Evolutionary conservation across 1,139 yeast species (phyloP).

Genomic region (Candida albicans): DNA sequence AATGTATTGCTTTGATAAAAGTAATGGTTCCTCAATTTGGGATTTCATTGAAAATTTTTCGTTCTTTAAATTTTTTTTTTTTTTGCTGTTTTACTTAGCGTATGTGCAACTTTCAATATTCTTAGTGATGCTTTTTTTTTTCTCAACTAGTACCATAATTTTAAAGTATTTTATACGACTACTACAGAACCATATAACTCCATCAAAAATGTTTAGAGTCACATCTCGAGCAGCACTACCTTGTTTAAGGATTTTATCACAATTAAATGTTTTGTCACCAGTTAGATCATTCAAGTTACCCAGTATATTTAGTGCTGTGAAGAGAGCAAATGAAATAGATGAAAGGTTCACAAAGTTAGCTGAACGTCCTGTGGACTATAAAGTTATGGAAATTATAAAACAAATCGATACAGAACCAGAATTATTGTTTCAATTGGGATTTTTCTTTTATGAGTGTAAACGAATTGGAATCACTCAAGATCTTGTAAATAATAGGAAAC

Average conservation of each 20-base stretch:
- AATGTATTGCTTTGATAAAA: not conserved
- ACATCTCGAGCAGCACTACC: not conserved
- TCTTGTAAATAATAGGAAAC: conserved; percentile 5
- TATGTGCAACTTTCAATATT: too few species aligned
- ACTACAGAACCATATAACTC: too few species aligned
- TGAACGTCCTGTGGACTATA: conserved; percentile 5
- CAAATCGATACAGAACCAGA: conserved; percentile 32
- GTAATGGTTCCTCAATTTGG: not conserved
- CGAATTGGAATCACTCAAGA: conserved; percentile 30
- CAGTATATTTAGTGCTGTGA: conserved; percentile 2
- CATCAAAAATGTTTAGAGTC: not conserved
- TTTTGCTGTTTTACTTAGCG: not conserved
- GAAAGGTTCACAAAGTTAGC: conserved; percentile 6
- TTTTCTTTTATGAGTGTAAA: conserved; percentile 35
- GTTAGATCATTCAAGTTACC: conserved; percentile 6
- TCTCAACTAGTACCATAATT: too few species aligned
- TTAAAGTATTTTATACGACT: too few species aligned
- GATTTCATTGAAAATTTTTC: not conserved
- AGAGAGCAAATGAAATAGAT: conserved; percentile 9
- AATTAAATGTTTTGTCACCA: not conserved
- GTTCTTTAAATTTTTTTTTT: conserved; percentile 2
- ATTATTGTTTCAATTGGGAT: conserved; percentile 29
- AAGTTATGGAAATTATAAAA: conserved; percentile 22
- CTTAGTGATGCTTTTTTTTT: too few species aligned
- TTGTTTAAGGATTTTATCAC: not conserved